phyloP scores from a whole-genome alignment of 768 basidiomycete genomes.

The Boletus rubroflammeus region DNA sequence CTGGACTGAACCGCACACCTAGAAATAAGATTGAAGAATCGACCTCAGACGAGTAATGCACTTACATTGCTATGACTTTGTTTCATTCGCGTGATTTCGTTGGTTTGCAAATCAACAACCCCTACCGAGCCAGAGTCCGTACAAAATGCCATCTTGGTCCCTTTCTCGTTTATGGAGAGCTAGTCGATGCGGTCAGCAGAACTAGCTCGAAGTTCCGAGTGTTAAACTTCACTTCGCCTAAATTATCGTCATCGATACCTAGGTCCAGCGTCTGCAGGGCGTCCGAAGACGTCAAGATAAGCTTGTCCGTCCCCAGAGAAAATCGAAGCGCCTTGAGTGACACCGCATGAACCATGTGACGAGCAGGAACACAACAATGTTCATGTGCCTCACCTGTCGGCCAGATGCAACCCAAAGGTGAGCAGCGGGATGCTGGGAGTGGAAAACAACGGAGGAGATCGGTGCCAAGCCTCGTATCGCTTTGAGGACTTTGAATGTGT shows the following conservation, averaged over 20 bases:
- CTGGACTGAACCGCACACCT: constrained; percentile 69
- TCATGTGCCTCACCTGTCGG: constrained; percentile 39
- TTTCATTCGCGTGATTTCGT: constrained; percentile 53
- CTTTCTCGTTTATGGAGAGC: constrained; percentile 59
- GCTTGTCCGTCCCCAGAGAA: constrained; percentile 44
- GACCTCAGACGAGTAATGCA: constrained; percentile 1
- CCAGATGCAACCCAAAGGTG: constrained; percentile 69
- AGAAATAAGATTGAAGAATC: constrained; percentile 6
- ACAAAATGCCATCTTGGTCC: constrained; percentile 57
- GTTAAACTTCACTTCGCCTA: constrained; percentile 60
- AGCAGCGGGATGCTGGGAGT: constrained; percentile 39
- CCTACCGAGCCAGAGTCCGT: constrained; percentile 70
- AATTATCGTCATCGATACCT: constrained; percentile 48
- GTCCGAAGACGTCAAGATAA: constrained; percentile 54
- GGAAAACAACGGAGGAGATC: constrained; percentile 58
- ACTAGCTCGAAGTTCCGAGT: neutral
- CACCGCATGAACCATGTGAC: neutral
- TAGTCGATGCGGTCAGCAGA: constrained; percentile 42
- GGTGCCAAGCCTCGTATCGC: constrained; percentile 60
- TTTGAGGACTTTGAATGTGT: constrained; percentile 56
- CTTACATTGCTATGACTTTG: constrained; percentile 60
- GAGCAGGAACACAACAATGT: neutral
- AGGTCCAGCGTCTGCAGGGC: constrained; percentile 45
- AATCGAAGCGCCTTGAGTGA: constrained; percentile 33
- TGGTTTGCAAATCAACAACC: constrained; percentile 53